Evolutionary conservation across 148 eudicot genomes (phyloP), one percentile per base, ranked within the genome.

Genomic region (Camellia japonica): DNA sequence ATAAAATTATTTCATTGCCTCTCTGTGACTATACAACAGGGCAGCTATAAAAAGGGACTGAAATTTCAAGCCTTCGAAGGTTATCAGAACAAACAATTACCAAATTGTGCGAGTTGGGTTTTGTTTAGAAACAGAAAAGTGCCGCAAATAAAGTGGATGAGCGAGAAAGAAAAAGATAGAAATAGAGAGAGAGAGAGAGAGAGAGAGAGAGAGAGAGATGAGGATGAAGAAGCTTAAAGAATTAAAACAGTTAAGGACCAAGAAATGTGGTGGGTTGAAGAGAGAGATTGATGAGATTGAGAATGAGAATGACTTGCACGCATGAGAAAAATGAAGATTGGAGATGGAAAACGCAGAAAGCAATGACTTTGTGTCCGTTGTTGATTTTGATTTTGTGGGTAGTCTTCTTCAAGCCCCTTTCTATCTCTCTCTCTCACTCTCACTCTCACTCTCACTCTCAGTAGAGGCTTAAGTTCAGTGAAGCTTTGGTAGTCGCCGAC

Each of bases 291-390:
- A 23, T 23, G 30, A 23, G 30, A 23, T 23, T 23, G 71, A 67
- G 76, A 74, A 49, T 44, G 85, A 71, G 84, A 78, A 89, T 89
- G 88, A 92, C 98, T 95, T 95, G 98, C 97, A 95, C 98, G 98
- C 98, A 93, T 95, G 80, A 88, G 75, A 75, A 75, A 73, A 68
- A 68, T 16, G 67, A 23, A 73, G 46, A 71, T 77, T 60, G 80
- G 76, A 63, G 86, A 85, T 86, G 85, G 88, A 77, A 82, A 94
- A 87, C 87, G 90, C 90, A 87, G 89, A 90, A 92, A 92, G 97
- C 97, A 94, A 92, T 86, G 82, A 78, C 54, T 16, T 41, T 11
- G 62, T 23, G 30, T 23, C 30, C 30, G 0, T 23, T 23, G 30
- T 23, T 23, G 30, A 23, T 23, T 23, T 23, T 23, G 30, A 23